These are phyloP conservation scores for Monosporascus sp. DNA, from an alignment of 2,329 filamentous ascomycete species.

Conservation along the genomic window DNA sequence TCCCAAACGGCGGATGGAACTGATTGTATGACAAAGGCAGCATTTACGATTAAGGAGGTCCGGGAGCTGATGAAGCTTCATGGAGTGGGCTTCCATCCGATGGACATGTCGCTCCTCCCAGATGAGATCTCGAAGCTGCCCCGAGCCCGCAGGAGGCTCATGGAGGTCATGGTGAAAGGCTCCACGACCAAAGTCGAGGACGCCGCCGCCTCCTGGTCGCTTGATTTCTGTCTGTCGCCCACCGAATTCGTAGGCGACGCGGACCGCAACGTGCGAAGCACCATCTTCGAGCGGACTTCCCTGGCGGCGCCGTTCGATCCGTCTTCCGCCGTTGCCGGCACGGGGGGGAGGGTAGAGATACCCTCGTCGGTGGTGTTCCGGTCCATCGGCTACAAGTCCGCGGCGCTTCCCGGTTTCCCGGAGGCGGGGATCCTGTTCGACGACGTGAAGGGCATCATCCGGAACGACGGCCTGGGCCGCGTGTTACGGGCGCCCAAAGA, in stretches of 20 bases:
- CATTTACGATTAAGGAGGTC: slow-evolving; percentile 93
- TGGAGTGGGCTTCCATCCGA: slow-evolving; percentile 64
- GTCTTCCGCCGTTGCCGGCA: slow-evolving; percentile 41
- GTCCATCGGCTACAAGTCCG: slow-evolving; percentile 90
- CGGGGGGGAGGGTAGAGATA: slow-evolving; percentile 47
- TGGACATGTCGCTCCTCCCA: slow-evolving; percentile 64
- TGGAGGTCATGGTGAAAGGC: slow-evolving; percentile 76
- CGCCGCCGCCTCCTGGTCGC: slow-evolving; percentile 67
- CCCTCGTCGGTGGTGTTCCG: slow-evolving; percentile 74
- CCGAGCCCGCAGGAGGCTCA: slow-evolving; percentile 69
- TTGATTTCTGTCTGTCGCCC: slow-evolving; percentile 83
- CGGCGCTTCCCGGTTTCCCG: slow-evolving; percentile 67
- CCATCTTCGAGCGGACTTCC: slow-evolving; percentile 61
- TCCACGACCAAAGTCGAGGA: slow-evolving; percentile 45
- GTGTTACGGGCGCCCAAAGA: slow-evolving; percentile 41
- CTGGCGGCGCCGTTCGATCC: slow-evolving; percentile 53
- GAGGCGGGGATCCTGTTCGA: slow-evolving; percentile 77
- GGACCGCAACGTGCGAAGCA: slow-evolving; percentile 50
- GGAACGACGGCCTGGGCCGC: slow-evolving; percentile 76
- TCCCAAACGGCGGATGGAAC: not conserved
- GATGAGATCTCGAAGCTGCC: slow-evolving; percentile 63
- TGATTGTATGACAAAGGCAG: slow-evolving; percentile 51
- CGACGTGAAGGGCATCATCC: slow-evolving; percentile 65
- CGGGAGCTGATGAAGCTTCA: slow-evolving; percentile 80
- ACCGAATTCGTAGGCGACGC: slow-evolving; percentile 55